Base-by-base conservation (phyloP, 2,329 filamentous ascomycete genomes). In the Sporothrix sp. region DNA sequence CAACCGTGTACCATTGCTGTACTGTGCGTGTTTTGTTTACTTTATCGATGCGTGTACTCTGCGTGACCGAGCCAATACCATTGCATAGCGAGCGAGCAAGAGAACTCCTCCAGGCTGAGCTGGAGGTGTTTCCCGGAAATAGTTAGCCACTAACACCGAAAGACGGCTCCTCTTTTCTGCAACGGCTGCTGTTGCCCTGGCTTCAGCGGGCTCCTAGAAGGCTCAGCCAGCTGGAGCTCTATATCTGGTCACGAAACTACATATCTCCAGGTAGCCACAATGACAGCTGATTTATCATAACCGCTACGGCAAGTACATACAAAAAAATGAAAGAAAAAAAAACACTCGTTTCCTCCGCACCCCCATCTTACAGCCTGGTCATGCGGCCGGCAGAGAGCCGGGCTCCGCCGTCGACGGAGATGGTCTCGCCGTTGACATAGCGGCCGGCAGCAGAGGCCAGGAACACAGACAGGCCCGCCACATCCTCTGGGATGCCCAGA, bases 391-490 rank as follows among this genome's bases (percentile, higher is more conserved):
- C 56, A 1, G 60, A 53, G 13, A 65, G 47, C n/a, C 61, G 59
- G 7, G 60, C 62, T 2, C 60, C 63, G 6, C 63, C 65, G 54
- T 68, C 66, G 3, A 68, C 58, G 4, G 62, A 54, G 32, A 68
- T 64, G 49, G 65, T 63, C 20, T 65, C 65, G 16, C 65, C 65
- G 49, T 67, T 67, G 65, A 79, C 66, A 61, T 81, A 78, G 32
- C 68, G 69, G 0, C 69, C 70, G 0, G 71, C 76, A 35, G 72
- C 66, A n/a, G 69, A 71, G 51, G 71, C 72, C 53, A 83, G 61
- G 59, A 72, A 83, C 7, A 82, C 72, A 20, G 80, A 75, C 9
- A 76, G 70, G 3, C 72, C 79, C 2, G 76, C 78, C 54, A 82
- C 74, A 62, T 82, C 79, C 57, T 82, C 78, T 0, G 78, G 69